Base-by-base conservation (phyloP, 768 basidiomycete genomes). In the Mycena pura region DNA sequence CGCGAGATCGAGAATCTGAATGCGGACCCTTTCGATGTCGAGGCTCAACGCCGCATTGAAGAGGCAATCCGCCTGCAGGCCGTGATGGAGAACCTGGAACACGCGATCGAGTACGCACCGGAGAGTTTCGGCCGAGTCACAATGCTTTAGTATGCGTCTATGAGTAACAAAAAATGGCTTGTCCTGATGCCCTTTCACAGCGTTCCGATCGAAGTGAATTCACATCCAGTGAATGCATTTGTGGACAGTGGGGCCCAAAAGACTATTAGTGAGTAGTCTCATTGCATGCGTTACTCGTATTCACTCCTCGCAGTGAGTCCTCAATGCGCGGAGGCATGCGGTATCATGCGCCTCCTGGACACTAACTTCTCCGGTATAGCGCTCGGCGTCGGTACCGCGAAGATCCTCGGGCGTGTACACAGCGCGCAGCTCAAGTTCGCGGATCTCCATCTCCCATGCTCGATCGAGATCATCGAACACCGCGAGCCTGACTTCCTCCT, bases 231-330 rank as follows among this genome's bases (percentile, higher is more conserved):
- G 34, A 96, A 94, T 74, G 97, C 97, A 0, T 99, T 99, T 68
- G 97, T 99, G 40, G 97, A 99, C 73, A 97, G 95, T 65, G 97
- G 96, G 39, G 97, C 97, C 11, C 97, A 99, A 70, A 87, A 87
- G 63, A 99, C 96, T 2, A 98, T 98, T 78, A 98, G 96, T 96
- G 34, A 28, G 55, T 69, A 69, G 90, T 78, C 28, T 28, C 46
- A 64, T 3, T 46, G 53, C 57, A 14, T 60, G 38, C 51, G 24
- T 54, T 57, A 9, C 59, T 28, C 29, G 9, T 34, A 32, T 34
- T 46, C 22, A 41, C 46, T 32, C 59, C 22, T 19, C 53, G 7
- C 57, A 96, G 95, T 96, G 86, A 95, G 90, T 64, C 95, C 96
- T 0, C 92, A 92, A 62, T 92, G 89, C 67, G 96, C 96, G 19